These are phyloP conservation scores for Phytophthora multivora DNA, from an alignment of 352 stramenopile genomes.

Conservation along the genomic window DNA sequence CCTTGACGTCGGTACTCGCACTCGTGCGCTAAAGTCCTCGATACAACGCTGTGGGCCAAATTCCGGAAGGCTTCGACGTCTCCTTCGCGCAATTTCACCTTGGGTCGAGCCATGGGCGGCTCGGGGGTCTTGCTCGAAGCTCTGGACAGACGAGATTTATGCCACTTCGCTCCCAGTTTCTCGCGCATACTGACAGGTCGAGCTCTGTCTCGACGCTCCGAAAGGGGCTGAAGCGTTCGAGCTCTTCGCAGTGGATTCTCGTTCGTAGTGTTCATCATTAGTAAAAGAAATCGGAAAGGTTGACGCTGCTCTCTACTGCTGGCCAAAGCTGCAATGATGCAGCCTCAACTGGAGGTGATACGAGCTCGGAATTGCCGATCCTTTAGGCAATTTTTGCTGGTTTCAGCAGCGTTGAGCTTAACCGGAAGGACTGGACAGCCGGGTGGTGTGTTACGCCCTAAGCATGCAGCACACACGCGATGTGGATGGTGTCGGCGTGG, in stretches of 20 bases:
- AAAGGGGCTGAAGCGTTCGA: slow-evolving; percentile 14
- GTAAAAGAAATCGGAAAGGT: neutral
- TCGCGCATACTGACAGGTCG: slow-evolving; percentile 19
- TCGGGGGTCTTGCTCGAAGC: slow-evolving; percentile 9
- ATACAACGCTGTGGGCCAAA: slow-evolving; percentile 41
- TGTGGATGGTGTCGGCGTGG: neutral
- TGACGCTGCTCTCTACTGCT: neutral
- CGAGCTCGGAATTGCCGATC: slow-evolving; percentile 15
- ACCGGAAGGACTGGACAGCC: slow-evolving; percentile 15
- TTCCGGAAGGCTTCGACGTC: slow-evolving; percentile 34
- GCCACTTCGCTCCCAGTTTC: slow-evolving; percentile 13
- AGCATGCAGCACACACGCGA: neutral
- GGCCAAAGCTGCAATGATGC: slow-evolving; percentile 8
- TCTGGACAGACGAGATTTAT: slow-evolving; percentile 10
- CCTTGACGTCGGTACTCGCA: slow-evolving; percentile 33
- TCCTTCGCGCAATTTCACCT: slow-evolving; percentile 25
- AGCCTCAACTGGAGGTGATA: neutral
- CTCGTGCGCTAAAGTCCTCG: slow-evolving; percentile 44
- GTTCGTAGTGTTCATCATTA: slow-evolving; percentile 6
- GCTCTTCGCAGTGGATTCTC: slow-evolving; percentile 8
- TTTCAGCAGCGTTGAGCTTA: slow-evolving; percentile 17
- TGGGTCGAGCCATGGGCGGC: slow-evolving; percentile 12
- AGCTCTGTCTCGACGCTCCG: slow-evolving; percentile 1
- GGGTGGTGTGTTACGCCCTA: slow-evolving; percentile 9
- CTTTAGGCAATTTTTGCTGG: slow-evolving; percentile 16